Evolutionary conservation across 352 stramenopile genomes (phyloP), one percentile per base, ranked within the genome.

Genomic region (Pythium aristosporum): DNA sequence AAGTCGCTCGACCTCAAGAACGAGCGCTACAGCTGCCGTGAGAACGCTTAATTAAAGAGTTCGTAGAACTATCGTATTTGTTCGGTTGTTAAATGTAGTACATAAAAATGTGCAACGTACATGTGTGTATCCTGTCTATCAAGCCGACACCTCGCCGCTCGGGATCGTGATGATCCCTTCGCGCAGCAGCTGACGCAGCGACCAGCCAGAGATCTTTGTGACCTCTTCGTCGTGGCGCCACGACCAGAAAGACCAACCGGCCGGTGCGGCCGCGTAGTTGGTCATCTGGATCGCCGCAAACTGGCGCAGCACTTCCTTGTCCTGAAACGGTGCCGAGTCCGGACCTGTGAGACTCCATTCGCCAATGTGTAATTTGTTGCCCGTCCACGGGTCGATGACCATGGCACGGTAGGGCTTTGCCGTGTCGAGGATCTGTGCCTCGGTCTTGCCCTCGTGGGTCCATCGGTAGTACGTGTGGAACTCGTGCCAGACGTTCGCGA

Each of bases 401-500:
- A 5, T 48, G 20, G 12, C 5, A 10, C 50, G 23, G 60, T 67
- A 67, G 3, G 5, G n/a, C 8, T 39, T 41, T 0, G 52, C 52
- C 10, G n/a, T 15, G 25, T 61, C 30, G 3, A 79, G 32, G 13
- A 79, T 48, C 18, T 63, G 25, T 7, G 34, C 11, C 44, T 83
- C 70, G 20, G 30, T 72, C 18, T 62, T 41, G 21, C 41, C 44
- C 3, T 69, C 69, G 23, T 37, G 46, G 30, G 71, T 77, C 68
- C 70, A 81, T 15, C 75, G 71, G 61, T 80, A 87, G 63, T 87
- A 89, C 16, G 65, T 30, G 51, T 88, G 82, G 28, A 76, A 73
- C 37, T 88, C 79, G 65, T 81, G 70, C 78, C 82, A 91, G 6
- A 88, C 75, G 46, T 88, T 86, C 20, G 32, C 44, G 63, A 77